These are phyloP conservation scores for Hymenoscyphus fraxineus DNA, from an alignment of 2,329 filamentous ascomycete species.

Conservation along the genomic window DNA sequence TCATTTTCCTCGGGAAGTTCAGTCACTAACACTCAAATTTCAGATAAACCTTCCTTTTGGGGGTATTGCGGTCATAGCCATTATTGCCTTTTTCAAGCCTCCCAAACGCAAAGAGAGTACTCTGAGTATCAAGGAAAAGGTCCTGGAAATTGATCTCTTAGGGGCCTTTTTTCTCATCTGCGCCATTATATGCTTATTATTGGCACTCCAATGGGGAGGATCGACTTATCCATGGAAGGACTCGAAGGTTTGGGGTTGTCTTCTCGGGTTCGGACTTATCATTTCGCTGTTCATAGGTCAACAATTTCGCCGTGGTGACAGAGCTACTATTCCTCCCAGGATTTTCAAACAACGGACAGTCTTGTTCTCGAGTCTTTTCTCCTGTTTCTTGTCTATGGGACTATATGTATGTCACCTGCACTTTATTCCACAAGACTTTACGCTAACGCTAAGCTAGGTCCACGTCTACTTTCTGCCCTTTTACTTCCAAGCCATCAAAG, in stretches of 20 bases:
- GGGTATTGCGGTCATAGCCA: constrained; percentile 37
- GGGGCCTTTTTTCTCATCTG: constrained; percentile 46
- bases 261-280: constrained; percentile 39
- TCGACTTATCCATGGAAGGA: constrained; percentile 43
- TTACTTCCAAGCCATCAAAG: constrained; percentile 49
- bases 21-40: constrained; percentile 7
- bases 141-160: constrained; percentile 46
- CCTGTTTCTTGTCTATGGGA: constrained; percentile 36
- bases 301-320: constrained; percentile 43
- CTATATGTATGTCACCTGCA: constrained; percentile 24
- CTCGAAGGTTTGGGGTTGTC: constrained; percentile 41
- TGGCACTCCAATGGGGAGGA: constrained; percentile 49
- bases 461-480: constrained; percentile 52
- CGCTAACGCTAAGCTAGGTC: constrained; percentile 35
- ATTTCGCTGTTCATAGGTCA: constrained; percentile 38
- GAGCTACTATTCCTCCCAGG: constrained; percentile 48
- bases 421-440: constrained; percentile 36
- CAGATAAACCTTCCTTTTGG: constrained; percentile 44
- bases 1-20: constrained; percentile 13
- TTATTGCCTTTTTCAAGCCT: constrained; percentile 43
- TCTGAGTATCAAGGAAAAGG: constrained; percentile 35
- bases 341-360: constrained; percentile 42
- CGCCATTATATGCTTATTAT: constrained; percentile 42
- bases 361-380: constrained; percentile 34
- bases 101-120: constrained; percentile 34